Evolutionary conservation across 2,329 filamentous ascomycete species (phyloP).

Genomic region (Polytolypa hystricis): DNA sequence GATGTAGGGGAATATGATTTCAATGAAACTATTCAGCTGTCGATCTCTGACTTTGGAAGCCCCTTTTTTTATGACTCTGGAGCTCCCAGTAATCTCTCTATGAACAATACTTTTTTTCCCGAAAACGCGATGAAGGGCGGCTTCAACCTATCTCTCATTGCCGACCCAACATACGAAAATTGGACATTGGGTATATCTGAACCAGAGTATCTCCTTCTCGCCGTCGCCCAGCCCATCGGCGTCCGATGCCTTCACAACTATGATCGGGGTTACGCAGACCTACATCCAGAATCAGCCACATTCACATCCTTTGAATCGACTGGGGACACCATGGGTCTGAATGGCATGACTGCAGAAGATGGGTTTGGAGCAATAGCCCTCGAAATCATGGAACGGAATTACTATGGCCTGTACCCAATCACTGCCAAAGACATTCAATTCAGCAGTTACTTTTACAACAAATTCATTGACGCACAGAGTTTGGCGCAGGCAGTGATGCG

Average conservation of each 20-base stretch:
- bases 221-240: conserved; percentile 3
- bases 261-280: conserved; percentile 1
- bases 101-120: conserved; percentile 3
- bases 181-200: not conserved
- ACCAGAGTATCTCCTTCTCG: not conserved
- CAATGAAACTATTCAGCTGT: not conserved
- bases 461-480: not conserved
- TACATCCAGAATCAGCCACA: conserved; percentile 1
- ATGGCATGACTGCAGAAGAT: not conserved
- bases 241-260: conserved; percentile 1
- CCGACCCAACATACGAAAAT: not conserved
- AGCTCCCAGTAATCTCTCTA: not conserved
- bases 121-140: not conserved
- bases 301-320: conserved; percentile 4
- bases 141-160: not conserved
- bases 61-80: not conserved
- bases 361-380: not conserved
- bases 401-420: not conserved
- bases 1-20: not conserved
- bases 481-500: conserved; percentile 6
- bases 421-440: not conserved
- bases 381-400: not conserved
- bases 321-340: too few relatives aligned
- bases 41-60: not conserved
- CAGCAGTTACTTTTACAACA: too few relatives aligned